phyloP scores from a whole-genome alignment of 192 early-diverging fungal genomes.

The Gonapodya prolifera region DNA sequence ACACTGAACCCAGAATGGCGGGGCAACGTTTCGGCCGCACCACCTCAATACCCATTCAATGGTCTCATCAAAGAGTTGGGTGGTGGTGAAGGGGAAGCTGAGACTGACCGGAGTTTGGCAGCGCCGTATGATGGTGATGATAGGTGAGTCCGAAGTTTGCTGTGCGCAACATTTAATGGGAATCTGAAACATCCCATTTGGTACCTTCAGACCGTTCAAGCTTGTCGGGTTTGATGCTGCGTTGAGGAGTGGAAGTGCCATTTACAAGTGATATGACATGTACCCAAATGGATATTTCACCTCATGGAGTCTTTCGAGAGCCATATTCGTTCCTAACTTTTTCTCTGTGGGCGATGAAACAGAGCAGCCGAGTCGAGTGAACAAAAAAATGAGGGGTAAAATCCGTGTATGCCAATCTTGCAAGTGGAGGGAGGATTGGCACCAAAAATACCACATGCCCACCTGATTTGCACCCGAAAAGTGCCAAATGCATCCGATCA shows the following conservation, averaged over 20 bases:
- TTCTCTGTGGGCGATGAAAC: no score
- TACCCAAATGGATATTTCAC: no score
- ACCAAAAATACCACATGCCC: no score
- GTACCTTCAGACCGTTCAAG: not conserved
- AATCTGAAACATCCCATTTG: not conserved
- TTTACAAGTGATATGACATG: no score
- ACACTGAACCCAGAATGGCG: not conserved
- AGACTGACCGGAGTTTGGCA: not conserved
- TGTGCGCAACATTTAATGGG: not conserved
- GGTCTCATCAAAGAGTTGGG: constrained; percentile 3
- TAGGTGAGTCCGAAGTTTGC: not conserved
- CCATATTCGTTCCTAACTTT: no score
- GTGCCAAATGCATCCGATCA: no score
- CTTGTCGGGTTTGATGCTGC: not conserved
- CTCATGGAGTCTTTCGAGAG: no score
- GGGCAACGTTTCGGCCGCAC: not conserved
- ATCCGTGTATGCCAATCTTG: no score
- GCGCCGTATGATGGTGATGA: not conserved
- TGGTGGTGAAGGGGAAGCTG: not conserved
- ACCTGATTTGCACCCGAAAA: no score
- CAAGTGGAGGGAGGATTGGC: no score
- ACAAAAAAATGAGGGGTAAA: no score
- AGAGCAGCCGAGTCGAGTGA: no score
- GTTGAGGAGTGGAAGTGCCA: not conserved
- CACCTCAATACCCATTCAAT: constrained; percentile 2